Evolutionary conservation across 805 yeast genomes (phyloP).

Genomic region (Wickerhamomyces ciferrii): DNA sequence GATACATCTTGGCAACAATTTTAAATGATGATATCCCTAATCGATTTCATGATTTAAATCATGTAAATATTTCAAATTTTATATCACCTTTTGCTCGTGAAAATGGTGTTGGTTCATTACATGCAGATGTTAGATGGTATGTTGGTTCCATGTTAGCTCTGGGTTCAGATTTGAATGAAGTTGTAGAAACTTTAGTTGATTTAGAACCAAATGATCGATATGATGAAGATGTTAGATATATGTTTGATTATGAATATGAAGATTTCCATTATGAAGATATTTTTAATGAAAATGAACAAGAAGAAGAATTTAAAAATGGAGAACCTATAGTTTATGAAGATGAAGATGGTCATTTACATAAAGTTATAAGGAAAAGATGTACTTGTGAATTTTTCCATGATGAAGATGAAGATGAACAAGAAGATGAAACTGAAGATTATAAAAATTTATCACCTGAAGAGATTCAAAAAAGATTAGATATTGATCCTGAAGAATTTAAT

Average conservation of each 20-base stretch:
- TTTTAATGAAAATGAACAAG: slow-evolving; percentile 19
- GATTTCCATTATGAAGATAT: slow-evolving; percentile 29
- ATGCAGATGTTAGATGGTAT: slow-evolving; percentile 52
- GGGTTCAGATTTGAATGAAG: slow-evolving; percentile 41
- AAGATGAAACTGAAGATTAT: slow-evolving; percentile 12
- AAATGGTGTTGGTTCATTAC: slow-evolving; percentile 53
- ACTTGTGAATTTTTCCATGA: slow-evolving; percentile 17
- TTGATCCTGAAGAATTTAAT: slow-evolving; percentile 2
- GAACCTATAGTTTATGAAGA: slow-evolving; percentile 21
- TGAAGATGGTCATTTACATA: slow-evolving; percentile 21
- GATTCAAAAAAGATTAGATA: slow-evolving; percentile 2
- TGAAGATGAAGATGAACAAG: slow-evolving; percentile 11
- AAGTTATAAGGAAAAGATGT: slow-evolving; percentile 17
- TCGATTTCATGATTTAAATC: slow-evolving; percentile 50
- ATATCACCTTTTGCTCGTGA: slow-evolving; percentile 65
- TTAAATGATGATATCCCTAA: slow-evolving; percentile 42
- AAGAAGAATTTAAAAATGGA: slow-evolving; percentile 33
- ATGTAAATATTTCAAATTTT: slow-evolving; percentile 53
- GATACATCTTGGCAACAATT: slow-evolving; percentile 57
- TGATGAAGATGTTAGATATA: slow-evolving; percentile 63
- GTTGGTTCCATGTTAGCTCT: slow-evolving; percentile 49
- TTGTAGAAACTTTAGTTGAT: slow-evolving; percentile 49
- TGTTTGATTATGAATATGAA: slow-evolving; percentile 52
- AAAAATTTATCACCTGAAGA: too few relatives aligned
- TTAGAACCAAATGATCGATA: slow-evolving; percentile 57